Base-by-base conservation (phyloP, 2,329 filamentous ascomycete genomes). In the Huntiella decipiens region DNA sequence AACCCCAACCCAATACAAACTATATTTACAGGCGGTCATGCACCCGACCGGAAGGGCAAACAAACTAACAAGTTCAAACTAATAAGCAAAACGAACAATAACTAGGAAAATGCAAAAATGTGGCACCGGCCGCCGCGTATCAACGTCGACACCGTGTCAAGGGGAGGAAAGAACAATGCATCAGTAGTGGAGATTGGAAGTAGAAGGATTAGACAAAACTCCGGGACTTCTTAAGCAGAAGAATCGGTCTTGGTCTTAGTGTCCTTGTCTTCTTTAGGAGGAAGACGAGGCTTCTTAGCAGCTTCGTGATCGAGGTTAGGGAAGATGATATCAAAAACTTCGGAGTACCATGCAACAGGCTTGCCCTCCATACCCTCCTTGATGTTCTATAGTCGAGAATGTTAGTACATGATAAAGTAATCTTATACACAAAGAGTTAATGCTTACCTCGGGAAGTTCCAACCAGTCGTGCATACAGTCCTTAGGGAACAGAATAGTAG, bases 401-500 rank as follows among this genome's bases (percentile, higher is more conserved):
- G 28, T 43, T 34, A 43, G 40, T 43, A n/a, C 7, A 31, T 19
- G 6, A 13, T 16, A 16, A 1, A 43, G 12, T 7, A 3, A 13
- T 33, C 3, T 43, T 34, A 8, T 17, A 17, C 15, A 39, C 10
- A 13, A 17, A 13, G 22, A 15, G 11, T 34, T 32, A 12, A 16
- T 16, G 71, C 84, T 62, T 73, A 95, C 91, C 71, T 95, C 81
- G 46, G 92, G 91, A 54, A 98, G 70, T 63, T 98, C 91, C 44
- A 95, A 67, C 92, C 91, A 98, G 68, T 98, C 91, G 47, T 84
- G 91, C 70, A 82, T 77, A 63, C 95, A 95, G 64, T 98, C 92
- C 54, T 78, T 75, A 19, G 91, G 91, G 71, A 98, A 98, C 52
- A 98, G 79, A 55, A 98, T 79, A 62, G 77, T 93, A 62, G 81